Base-by-base conservation (phyloP, 768 basidiomycete genomes). In the Pilatotrama ljubarskyi region DNA sequence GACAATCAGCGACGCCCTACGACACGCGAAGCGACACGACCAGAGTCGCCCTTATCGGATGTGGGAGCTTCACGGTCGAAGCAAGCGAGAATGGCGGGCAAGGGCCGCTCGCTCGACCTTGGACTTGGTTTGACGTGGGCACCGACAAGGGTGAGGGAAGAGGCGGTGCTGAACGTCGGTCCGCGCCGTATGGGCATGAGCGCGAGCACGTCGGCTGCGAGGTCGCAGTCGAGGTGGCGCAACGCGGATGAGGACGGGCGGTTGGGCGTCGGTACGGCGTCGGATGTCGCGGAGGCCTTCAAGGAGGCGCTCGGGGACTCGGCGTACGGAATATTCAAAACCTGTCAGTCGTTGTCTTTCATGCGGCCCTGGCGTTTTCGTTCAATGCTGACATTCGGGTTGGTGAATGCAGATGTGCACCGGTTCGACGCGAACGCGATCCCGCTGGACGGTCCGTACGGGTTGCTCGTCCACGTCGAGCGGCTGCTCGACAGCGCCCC, bases 381-480 rank as follows among this genome's bases (percentile, higher is more conserved):
- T 32, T 32, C 41, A 17, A 26, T 50, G 29, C 42, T 15, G 5
- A 49, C 24, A 29, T 48, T 8, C 10, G 7, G 8, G 11, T 44
- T 10, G 14, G 1, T 44, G 7, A n/a, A 62, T 48, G 40, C 44
- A 91, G 89, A 88, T 73, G 86, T 91, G 15, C 84, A 84, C 69
- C 83, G 83, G 60, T 91, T 87, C 67, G 90, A 91, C 69, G 85
- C 85, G 18, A 82, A 87, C 61, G 77, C 83, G 42, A 91, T 92
- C 47, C 85, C 88, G 3, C 84, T 91, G 50, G 87, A 91, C 58
- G 90, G 90, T 15, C 83, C 88, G 11, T 78, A 76, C 32, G 90
- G 90, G 20, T 84, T 92, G 41, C 76, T 90, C n/a, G 68, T 78
- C 25, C 83, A 81, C 42, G 85, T 90, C 6, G 83, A 85, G 66